Evolutionary conservation across 768 basidiomycete species (phyloP).

Genomic region (Hygrophoropsis aurantiaca): DNA sequence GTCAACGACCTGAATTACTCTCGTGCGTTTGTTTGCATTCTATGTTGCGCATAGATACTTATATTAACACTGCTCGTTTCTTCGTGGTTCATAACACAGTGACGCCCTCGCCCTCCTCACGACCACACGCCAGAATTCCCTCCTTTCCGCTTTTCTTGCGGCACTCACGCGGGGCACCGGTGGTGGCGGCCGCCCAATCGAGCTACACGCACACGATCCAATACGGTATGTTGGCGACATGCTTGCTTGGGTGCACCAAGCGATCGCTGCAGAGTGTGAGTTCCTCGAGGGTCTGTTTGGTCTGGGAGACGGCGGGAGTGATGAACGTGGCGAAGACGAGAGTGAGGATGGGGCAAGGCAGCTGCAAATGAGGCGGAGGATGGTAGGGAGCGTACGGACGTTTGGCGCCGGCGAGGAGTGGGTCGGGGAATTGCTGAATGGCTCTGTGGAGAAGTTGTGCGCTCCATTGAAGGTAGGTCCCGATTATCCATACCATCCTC

Average conservation of each 20-base stretch:
- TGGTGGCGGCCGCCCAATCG: slow-evolving; percentile 85
- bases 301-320: slow-evolving; percentile 43
- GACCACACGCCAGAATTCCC: slow-evolving; percentile 76
- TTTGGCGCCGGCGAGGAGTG: slow-evolving; percentile 73
- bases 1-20: slow-evolving; percentile 75
- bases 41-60: background rate
- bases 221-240: slow-evolving; percentile 96
- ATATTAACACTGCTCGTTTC: background rate
- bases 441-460: slow-evolving; percentile 78
- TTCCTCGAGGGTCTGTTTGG: slow-evolving; percentile 88
- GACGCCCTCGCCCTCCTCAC: slow-evolving; percentile 79
- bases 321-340: background rate
- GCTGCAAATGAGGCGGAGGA: slow-evolving; percentile 44
- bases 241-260: slow-evolving; percentile 98
- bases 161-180: slow-evolving; percentile 89
- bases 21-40: slow-evolving; percentile 21
- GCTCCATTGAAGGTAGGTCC: slow-evolving; percentile 78
- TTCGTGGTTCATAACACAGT: slow-evolving; percentile 40
- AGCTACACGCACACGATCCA: slow-evolving; percentile 97
- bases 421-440: slow-evolving; percentile 79
- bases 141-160: slow-evolving; percentile 79
- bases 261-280: slow-evolving; percentile 92
- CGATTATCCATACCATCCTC: background rate
- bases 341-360: background rate
- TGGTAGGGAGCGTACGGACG: slow-evolving; percentile 73